A percentile compares a stretch with the other conserved stretches of the same genome.
Conservation (phyloP, 1,284 basidiomycete species). For the Kalmanozyma brasiliensis region DNA sequence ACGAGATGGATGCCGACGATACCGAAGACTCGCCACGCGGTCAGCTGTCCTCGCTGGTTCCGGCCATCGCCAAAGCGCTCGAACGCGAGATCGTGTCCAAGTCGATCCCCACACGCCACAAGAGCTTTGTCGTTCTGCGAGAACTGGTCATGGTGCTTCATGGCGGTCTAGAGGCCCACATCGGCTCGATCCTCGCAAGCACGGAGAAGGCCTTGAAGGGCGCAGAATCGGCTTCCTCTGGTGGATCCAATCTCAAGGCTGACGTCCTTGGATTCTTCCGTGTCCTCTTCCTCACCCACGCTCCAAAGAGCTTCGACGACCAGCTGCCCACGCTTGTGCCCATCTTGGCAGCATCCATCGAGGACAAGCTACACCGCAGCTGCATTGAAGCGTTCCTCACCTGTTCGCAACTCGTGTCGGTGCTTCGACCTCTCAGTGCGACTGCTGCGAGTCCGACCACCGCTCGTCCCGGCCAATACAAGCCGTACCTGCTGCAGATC, state of each 20-base stretch:
- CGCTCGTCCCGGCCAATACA: slow-evolving; percentile 31
- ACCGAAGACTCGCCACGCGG: slow-evolving; percentile 57
- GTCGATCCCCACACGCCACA: slow-evolving; percentile 83
- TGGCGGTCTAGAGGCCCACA: slow-evolving; percentile 81
- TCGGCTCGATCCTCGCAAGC: slow-evolving; percentile 71
- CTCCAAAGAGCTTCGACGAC: slow-evolving; percentile 75
- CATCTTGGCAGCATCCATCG: slow-evolving; percentile 78
- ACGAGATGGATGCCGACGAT: slow-evolving; percentile 48
- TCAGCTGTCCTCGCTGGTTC: slow-evolving; percentile 74
- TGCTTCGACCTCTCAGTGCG: slow-evolving; percentile 65
- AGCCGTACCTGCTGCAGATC: slow-evolving; percentile 67
- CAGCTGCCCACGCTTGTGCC: slow-evolving; percentile 77
- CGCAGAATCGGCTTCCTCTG: slow-evolving; percentile 61
- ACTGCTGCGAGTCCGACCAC: slow-evolving; percentile 2
- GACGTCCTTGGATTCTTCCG: slow-evolving; percentile 82
- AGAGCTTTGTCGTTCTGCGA: slow-evolving; percentile 82
- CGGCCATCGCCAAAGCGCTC: slow-evolving; percentile 81
- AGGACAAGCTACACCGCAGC: slow-evolving; percentile 70
- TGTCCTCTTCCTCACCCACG: slow-evolving; percentile 83
- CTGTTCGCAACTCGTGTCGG: slow-evolving; percentile 70
- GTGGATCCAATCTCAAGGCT: slow-evolving; percentile 70
- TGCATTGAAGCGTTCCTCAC: slow-evolving; percentile 74
- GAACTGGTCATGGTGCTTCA: slow-evolving; percentile 82
- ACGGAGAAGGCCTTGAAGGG: slow-evolving; percentile 68
- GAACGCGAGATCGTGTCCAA: slow-evolving; percentile 86